Evolutionary conservation across 495 filamentous ascomycete species (phyloP), one percentile per base, ranked within the genome.

Genomic region (Talaromyces borbonicus): DNA sequence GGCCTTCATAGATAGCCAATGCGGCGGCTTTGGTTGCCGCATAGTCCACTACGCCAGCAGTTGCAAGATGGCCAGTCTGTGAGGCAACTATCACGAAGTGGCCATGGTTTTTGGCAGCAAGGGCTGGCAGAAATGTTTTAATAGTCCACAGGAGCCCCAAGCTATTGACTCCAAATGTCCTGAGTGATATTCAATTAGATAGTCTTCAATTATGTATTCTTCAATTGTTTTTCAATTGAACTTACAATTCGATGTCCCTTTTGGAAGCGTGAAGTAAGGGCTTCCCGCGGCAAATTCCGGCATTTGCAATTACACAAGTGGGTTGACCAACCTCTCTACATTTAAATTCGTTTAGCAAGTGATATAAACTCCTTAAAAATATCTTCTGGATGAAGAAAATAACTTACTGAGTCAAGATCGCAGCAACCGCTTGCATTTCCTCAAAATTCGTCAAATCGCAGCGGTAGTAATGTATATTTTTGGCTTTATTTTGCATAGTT

Each of bases 31-130:
- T 93, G 23, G 73, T 74, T 3, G 77, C 78, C 14, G 73, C 67
- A 46, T 80, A 83, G 49, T 81, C 68, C 49, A 51, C 68, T 19
- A 87, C 66, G n/a, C 75, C 72, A 24, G 80, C 72, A 8, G 84
- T 77, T 41, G 83, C 81, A 5, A 87, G 60, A 51, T 80, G 75
- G 29, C 75, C 84, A 47, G 87, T 75, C 30, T 85, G 80, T 39
- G 77, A 83, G 19, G 84, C 78, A 22, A 93, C 59, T 29, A 83
- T 90, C 47, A 93, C 80, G 47, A 90, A 75, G 19, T 83, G 85
- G 51, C 83, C 81, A 23, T 68, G 63, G 36, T 77, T 70, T 50
- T 61, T 62, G 36, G 65, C 58, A 42, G 84, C 66, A 74, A 90
- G 84, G 48, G 66, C 67, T 0, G 86, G 87, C n/a, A 93, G 74